These are phyloP conservation scores for Debaryomyces sp. DNA, from an alignment of 1,139 yeast genomes.

Conservation along the genomic window DNA sequence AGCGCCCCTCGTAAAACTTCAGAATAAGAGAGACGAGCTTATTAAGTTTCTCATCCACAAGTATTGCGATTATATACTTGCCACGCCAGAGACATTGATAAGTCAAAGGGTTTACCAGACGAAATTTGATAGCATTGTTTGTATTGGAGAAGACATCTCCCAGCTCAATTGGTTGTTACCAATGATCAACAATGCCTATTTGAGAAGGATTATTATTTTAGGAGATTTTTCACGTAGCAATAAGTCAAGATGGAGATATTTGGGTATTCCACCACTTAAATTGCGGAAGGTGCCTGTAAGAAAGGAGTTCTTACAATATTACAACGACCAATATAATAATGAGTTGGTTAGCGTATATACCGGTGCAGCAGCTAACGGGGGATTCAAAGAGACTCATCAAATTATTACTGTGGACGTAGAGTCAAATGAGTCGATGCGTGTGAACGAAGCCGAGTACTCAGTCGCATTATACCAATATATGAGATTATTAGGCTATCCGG, in stretches of 20 bases:
- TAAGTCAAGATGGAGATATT: constrained; percentile 5
- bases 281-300: neutral
- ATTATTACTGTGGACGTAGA: constrained; percentile 32
- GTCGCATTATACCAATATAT: constrained; percentile 52
- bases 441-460: constrained; percentile 58
- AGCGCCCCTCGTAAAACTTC: constrained; percentile 32
- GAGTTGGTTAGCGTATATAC: neutral
- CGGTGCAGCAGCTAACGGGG: constrained; percentile 34
- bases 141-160: neutral
- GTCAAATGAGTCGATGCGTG: constrained; percentile 21
- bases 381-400: constrained; percentile 40
- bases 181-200: constrained; percentile 2
- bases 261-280: neutral
- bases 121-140: constrained; percentile 7
- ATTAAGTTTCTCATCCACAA: constrained; percentile 6
- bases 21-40: constrained; percentile 17
- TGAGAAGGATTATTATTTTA: constrained; percentile 7
- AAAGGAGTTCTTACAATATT: neutral
- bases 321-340: neutral
- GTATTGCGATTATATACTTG: constrained; percentile 5
- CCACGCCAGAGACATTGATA: constrained; percentile 4
- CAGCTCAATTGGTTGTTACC: constrained; percentile 7
- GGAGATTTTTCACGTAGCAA: constrained; percentile 5
- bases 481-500: constrained; percentile 48
- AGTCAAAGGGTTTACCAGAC: constrained; percentile 1